Evolutionary conservation across 2,329 filamentous ascomycete genomes (phyloP).

Genomic region (Thermomyces lanuginosus): DNA sequence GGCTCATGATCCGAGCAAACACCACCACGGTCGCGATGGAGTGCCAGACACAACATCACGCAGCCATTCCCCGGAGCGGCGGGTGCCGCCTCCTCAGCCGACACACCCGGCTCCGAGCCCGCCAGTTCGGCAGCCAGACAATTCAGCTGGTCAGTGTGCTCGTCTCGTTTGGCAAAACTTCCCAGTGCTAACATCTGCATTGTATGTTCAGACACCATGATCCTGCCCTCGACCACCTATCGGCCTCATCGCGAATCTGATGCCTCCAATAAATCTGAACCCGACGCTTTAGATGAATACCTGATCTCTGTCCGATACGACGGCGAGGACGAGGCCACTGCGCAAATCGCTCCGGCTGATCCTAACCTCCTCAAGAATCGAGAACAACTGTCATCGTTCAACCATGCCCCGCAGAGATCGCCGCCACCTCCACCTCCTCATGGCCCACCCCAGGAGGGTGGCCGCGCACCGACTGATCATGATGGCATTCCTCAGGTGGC

Average conservation of each 20-base stretch:
- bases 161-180: neutral
- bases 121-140: constrained; percentile 12
- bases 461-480: no score
- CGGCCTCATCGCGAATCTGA: constrained; percentile 48
- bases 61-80: constrained; percentile 9
- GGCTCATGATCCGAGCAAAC: no score
- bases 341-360: no score
- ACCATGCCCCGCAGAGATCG: no score
- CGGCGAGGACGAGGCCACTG: no score
- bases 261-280: constrained; percentile 40
- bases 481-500: no score
- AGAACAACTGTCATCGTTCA: no score
- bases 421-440: no score
- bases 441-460: no score
- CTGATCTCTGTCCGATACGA: constrained; percentile 64
- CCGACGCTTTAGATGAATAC: constrained; percentile 49
- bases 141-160: constrained; percentile 15
- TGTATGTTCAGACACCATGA: constrained; percentile 40
- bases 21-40: no score
- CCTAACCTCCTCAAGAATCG: no score
- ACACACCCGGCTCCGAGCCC: constrained; percentile 11
- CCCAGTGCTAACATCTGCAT: neutral
- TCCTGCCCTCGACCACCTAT: constrained; percentile 60
- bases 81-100: constrained; percentile 12
- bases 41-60: constrained; percentile 14